phyloP scores from a whole-genome alignment of 139 green algal genomes.

The Klebsormidium nitens region DNA sequence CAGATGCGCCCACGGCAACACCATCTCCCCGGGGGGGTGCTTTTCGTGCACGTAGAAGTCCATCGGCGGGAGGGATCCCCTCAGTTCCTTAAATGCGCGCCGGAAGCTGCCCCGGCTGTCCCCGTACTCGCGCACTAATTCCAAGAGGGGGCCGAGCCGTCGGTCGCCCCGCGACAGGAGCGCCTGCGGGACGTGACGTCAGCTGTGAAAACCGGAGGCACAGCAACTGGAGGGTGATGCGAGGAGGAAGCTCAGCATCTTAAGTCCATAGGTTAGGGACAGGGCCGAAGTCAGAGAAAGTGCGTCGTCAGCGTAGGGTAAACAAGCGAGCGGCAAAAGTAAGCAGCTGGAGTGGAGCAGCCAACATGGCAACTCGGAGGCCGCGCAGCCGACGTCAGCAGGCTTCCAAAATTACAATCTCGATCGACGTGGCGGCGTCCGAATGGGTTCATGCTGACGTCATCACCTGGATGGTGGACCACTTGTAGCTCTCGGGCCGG shows the following conservation, averaged over 20 bases:
- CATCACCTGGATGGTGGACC: constrained; percentile 31
- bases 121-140: constrained; percentile 36
- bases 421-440: no score
- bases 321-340: no score
- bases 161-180: constrained; percentile 49
- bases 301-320: no score
- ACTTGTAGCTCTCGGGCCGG: constrained; percentile 55
- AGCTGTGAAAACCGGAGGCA: not conserved
- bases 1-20: constrained; percentile 44
- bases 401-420: no score
- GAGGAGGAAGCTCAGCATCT: not conserved
- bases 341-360: no score
- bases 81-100: constrained; percentile 46
- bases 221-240: not conserved
- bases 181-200: constrained; percentile 17
- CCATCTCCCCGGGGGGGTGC: constrained; percentile 5
- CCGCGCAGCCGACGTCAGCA: no score
- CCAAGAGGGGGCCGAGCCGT: constrained; percentile 35
- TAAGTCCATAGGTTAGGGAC: no score
- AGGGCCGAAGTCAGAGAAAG: no score
- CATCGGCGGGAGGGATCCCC: constrained; percentile 42
- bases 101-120: constrained; percentile 43
- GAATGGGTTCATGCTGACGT: no score
- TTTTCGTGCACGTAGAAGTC: constrained; percentile 37
- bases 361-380: no score